Percentiles rank a stretch among this genome's conserved stretches.
Conservation (phyloP, 306 rosid genomes). For the Cicer chorassanicum region DNA sequence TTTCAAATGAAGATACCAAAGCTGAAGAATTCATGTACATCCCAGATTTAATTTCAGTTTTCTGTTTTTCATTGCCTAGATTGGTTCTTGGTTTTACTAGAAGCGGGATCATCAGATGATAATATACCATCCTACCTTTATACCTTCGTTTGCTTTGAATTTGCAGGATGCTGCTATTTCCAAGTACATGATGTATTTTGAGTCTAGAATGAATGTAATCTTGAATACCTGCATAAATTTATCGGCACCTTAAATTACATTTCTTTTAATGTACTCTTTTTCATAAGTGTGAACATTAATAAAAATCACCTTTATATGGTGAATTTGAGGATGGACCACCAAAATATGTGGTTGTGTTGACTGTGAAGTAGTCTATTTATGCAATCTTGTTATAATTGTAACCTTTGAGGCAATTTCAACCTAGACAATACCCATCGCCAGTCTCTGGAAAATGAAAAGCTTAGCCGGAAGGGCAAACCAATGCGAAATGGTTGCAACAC, state of each 20-base stretch:
- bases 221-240: conserved; percentile 22
- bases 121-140: conserved; percentile 30
- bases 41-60: conserved; percentile 32
- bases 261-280: conserved; percentile 15
- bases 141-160: conserved; percentile 40
- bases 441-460: background rate
- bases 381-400: background rate
- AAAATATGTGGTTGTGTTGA: background rate
- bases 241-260: background rate
- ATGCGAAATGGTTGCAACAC: background rate
- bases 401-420: background rate
- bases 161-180: conserved; percentile 31
- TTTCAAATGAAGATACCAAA: conserved; percentile 24
- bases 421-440: background rate
- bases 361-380: background rate
- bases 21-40: conserved; percentile 35
- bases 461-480: background rate
- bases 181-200: conserved; percentile 35
- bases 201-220: conserved; percentile 6
- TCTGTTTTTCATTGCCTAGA: conserved; percentile 33
- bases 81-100: conserved; percentile 33
- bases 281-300: background rate
- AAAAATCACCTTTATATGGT: background rate
- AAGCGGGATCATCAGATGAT: conserved; percentile 37
- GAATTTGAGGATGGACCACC: background rate